These are phyloP conservation scores for Paratinospora sagittata DNA, from an alignment of 164 flowering plant genomes.

Conservation along the genomic window DNA sequence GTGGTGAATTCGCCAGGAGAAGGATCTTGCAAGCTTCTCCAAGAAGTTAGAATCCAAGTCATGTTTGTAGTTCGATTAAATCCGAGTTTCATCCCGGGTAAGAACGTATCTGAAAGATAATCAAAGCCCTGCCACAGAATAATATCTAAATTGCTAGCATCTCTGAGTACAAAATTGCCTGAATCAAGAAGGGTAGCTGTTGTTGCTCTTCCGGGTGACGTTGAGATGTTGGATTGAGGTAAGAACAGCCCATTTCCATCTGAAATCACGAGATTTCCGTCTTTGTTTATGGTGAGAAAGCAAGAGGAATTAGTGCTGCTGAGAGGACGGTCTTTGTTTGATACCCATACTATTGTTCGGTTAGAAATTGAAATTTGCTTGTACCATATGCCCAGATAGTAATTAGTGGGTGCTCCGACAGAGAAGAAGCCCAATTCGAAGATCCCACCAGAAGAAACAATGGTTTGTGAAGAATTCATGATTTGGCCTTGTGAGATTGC, in stretches of 20 bases:
- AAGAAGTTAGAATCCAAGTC: no score
- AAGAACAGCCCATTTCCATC: no score
- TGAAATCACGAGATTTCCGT: no score
- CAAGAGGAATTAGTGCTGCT: no score
- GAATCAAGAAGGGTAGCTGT: no score
- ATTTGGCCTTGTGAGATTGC: not conserved
- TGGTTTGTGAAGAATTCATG: not conserved
- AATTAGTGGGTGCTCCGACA: not conserved
- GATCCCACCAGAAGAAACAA: not conserved
- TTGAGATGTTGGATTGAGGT: no score
- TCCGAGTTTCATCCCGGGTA: slow-evolving; percentile 20
- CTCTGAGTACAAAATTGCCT: slow-evolving; percentile 31
- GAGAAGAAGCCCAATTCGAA: slow-evolving; percentile 6
- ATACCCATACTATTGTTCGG: not conserved
- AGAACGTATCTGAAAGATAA: slow-evolving; percentile 10
- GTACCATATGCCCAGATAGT: slow-evolving; percentile 5
- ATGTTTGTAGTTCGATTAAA: no score
- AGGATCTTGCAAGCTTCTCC: slow-evolving; percentile 31
- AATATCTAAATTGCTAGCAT: not conserved
- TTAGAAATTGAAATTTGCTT: not conserved
- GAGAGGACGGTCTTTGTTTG: no score
- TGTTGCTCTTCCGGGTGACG: no score
- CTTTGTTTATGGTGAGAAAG: no score
- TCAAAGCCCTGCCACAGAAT: slow-evolving; percentile 1
- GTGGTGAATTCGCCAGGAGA: slow-evolving; percentile 22